Conservation (phyloP, 2,329 filamentous ascomycete species). For the Diaporthe capsici region DNA sequence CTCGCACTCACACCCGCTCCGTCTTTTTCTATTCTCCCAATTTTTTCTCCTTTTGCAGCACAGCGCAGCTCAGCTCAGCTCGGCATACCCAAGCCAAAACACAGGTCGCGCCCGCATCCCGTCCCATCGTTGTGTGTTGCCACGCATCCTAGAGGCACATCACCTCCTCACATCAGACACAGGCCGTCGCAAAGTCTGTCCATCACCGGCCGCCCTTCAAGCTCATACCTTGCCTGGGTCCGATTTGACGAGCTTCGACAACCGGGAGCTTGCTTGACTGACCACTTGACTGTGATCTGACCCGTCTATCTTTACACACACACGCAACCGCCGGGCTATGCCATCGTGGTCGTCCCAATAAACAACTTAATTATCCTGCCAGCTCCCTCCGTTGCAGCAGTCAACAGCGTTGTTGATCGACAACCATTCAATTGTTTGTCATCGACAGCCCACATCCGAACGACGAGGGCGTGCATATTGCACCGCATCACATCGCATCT, state of each 20-base stretch:
- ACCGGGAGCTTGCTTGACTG: constrained; percentile 49
- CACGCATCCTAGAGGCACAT: constrained; percentile 51
- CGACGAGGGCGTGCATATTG: constrained; percentile 23
- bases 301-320: constrained; percentile 43
- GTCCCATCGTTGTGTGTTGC: constrained; percentile 44
- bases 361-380: constrained; percentile 56
- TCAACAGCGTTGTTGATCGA: constrained; percentile 39
- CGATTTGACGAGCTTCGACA: constrained; percentile 51
- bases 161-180: constrained; percentile 53
- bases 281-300: constrained; percentile 47
- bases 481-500: constrained; percentile 12
- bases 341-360: constrained; percentile 56
- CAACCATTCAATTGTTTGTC: constrained; percentile 42
- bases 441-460: constrained; percentile 22
- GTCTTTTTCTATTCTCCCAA: constrained; percentile 42
- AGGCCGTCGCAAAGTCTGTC: constrained; percentile 52
- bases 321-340: constrained; percentile 42
- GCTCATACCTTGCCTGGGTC: constrained; percentile 47
- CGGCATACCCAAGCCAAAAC: constrained; percentile 18
- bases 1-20: constrained; percentile 29
- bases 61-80: constrained; percentile 18
- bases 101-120: constrained; percentile 31
- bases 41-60: not conserved
- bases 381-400: constrained; percentile 34
- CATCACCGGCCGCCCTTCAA: constrained; percentile 47